Evolutionary conservation across 1,139 yeast genomes (phyloP), one percentile per base, ranked within the genome.

Genomic region (Geotrichum carabidarum): DNA sequence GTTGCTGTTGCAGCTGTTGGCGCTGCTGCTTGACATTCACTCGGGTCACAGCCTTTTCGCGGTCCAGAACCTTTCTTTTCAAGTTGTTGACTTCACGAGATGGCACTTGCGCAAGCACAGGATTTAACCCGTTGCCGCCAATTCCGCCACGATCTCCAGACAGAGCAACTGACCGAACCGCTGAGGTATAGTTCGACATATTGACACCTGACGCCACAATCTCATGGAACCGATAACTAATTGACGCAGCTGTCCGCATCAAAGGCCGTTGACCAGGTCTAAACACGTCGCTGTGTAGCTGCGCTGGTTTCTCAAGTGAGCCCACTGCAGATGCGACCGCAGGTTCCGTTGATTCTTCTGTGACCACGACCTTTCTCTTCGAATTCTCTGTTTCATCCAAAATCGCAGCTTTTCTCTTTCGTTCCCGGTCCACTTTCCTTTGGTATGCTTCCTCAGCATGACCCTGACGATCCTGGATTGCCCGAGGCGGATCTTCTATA

Each of bases 181-280:
- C 69, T 51, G 81, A 73, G 1, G 77, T 72, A 55, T 67, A 68
- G 2, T 84, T 81, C 1, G 86, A 84, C 41, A 84, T 84, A 61
- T 82, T 81, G 60, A 82, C 83, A 1, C 95, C 95, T 2, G 94
- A 85, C 1, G 95, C 96, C 35, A 84, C 84, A 44, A 85, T 83
- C 60, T 86, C 95, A 58, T 73, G 78, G 59, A 76, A 76, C 56
- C 77, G 75, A 32, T 54, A 54, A 38, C 51, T 43, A 37, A 48
- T 48, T 17, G 40, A 40, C 17, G 51, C 44, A 6, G 51, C 44
- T 17, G 44, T 40, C 8, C 37, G 15, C 9, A 18, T 30, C 15
- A 40, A 43, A 11, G 51, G 32, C 12, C 48, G 17, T 9, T n/a
- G 30, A n/a, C 47, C 51, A 64, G 63, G 44, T 59, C 45, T 35